Evolutionary conservation across 1,284 basidiomycete genomes (phyloP).

Genomic region (Apiotrichum montevideense): DNA sequence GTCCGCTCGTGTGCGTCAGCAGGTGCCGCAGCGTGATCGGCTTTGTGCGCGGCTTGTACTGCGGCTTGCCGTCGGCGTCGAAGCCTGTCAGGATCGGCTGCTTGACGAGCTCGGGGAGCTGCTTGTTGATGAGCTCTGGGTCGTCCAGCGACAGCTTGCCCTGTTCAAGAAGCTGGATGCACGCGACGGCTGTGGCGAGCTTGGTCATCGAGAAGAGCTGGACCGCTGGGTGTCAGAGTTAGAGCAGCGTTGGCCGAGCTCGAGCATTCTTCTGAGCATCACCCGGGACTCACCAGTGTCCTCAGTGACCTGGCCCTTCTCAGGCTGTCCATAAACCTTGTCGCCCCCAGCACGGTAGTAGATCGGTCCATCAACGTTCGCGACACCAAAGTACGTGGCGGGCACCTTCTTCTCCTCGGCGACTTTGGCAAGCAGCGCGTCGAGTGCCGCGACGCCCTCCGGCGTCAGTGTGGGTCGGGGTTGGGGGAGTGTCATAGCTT

Average conservation of each 20-base stretch:
- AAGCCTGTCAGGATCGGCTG: constrained; percentile 21
- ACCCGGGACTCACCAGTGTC: constrained; percentile 26
- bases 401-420: constrained; percentile 22
- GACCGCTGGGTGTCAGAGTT: constrained; percentile 15
- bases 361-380: constrained; percentile 17
- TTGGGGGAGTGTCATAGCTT: constrained; percentile 1
- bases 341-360: constrained; percentile 30
- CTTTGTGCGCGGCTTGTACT: constrained; percentile 20
- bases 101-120: constrained; percentile 31
- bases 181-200: constrained; percentile 18
- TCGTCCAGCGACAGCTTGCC: constrained; percentile 23
- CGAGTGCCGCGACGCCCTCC: constrained; percentile 19
- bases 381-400: constrained; percentile 28
- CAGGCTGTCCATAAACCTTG: constrained; percentile 22
- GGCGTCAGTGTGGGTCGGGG: neutral
- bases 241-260: neutral
- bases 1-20: constrained; percentile 29
- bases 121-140: constrained; percentile 20
- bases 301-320: constrained; percentile 24
- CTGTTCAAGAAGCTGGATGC: constrained; percentile 13
- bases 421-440: constrained; percentile 18
- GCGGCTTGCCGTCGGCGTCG: constrained; percentile 11
- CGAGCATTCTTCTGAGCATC: neutral
- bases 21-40: constrained; percentile 37
- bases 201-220: constrained; percentile 39